Evolutionary conservation across 129 eudicot species (phyloP).

Genomic region (Rutidosis leptorrhynchoides): DNA sequence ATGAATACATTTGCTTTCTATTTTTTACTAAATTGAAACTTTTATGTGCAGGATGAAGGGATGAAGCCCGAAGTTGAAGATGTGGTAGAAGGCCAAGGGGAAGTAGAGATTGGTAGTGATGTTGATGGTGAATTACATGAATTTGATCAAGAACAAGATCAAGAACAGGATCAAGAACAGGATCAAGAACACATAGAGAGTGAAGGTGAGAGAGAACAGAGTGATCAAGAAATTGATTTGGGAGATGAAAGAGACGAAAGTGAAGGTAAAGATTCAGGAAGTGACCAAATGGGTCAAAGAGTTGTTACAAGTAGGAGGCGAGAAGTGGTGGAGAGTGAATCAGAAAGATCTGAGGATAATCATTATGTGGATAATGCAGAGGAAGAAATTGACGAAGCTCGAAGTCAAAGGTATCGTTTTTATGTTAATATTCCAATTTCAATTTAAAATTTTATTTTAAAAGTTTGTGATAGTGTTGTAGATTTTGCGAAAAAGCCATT

Average conservation of each 20-base stretch:
- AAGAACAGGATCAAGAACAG: conserved; percentile 54
- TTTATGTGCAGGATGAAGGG: conserved; percentile 68
- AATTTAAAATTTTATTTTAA: neutral
- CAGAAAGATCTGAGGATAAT: conserved; percentile 84
- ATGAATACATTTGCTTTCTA: neutral
- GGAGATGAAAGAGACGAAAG: conserved; percentile 80
- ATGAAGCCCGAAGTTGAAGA: conserved; percentile 62
- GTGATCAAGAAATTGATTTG: conserved; percentile 76
- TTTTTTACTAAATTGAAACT: conserved; percentile 7
- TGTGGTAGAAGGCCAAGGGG: conserved; percentile 88
- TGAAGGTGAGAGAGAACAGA: conserved; percentile 87
- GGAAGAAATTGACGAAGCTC: conserved; percentile 78
- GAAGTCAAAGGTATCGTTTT: conserved; percentile 63
- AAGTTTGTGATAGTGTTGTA: conserved; percentile 1
- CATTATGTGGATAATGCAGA: conserved; percentile 73
- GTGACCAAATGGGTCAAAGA: conserved; percentile 68
- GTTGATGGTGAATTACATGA: conserved; percentile 81
- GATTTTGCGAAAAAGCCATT: conserved; percentile 1
- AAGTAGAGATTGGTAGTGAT: conserved; percentile 82
- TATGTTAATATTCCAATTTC: neutral
- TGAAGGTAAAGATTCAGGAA: conserved; percentile 72
- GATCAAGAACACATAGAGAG: conserved; percentile 73
- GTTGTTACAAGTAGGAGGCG: conserved; percentile 87
- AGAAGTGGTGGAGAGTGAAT: conserved; percentile 71
- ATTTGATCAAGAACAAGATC: conserved; percentile 59